These are phyloP conservation scores for Phycomyces nitens DNA, from an alignment of 192 early-diverging fungal genomes.

Conservation along the genomic window DNA sequence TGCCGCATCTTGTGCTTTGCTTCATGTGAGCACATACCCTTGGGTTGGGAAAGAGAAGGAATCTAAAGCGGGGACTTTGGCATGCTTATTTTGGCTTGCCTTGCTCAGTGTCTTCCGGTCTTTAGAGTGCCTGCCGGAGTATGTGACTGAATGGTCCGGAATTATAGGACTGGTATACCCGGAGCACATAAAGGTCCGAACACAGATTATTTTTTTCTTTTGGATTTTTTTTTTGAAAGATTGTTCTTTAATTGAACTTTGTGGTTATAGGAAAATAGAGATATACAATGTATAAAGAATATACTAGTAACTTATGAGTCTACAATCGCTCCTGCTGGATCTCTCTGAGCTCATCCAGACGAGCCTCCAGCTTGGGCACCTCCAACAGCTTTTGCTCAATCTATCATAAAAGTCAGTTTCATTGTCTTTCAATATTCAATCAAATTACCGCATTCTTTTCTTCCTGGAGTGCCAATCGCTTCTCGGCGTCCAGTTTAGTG, in stretches of 20 bases:
- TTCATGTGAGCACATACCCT: constrained; percentile 7
- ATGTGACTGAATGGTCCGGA: background rate
- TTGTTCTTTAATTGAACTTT: too few relatives aligned
- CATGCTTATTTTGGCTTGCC: background rate
- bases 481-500: constrained; percentile 82
- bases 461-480: constrained; percentile 83
- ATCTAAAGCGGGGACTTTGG: background rate
- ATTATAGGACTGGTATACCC: background rate
- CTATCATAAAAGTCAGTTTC: constrained; percentile 20
- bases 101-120: background rate
- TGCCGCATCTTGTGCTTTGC: background rate
- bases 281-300: too few relatives aligned
- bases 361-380: constrained; percentile 71
- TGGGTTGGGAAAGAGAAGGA: constrained; percentile 26
- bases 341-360: constrained; percentile 61
- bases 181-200: background rate
- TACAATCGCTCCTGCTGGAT: constrained; percentile 16
- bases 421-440: background rate
- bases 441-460: constrained; percentile 72
- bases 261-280: too few relatives aligned
- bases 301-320: too few relatives aligned
- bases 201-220: background rate
- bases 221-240: background rate
- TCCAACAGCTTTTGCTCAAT: constrained; percentile 77
- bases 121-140: background rate